Evolutionary conservation across 1,139 yeast species (phyloP), one percentile per base, ranked within the genome.

Genomic region (Geotrichum candidum): DNA sequence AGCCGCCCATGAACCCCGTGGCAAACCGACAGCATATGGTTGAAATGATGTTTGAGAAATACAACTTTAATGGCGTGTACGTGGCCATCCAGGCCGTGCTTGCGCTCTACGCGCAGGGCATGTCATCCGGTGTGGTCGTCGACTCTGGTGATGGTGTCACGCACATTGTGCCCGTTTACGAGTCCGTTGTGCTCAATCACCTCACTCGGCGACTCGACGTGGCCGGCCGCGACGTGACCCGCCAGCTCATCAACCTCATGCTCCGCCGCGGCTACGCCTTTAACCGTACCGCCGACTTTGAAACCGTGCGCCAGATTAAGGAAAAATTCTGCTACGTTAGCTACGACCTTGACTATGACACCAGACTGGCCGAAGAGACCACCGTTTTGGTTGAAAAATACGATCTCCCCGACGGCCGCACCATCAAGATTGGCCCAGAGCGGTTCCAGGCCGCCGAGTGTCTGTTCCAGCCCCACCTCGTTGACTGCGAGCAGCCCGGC

Each of bases 401-500:
- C 74, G 97, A 94, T 76, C 82, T 95, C 66, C 99, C 99, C 13
- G 99, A 94, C 76, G 99, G 99, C 60, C 84, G 99, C 76, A 85
- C 89, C 51, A 91, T 94, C 70, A 90, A 88, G 75, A 90, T 92
- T 56, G 98, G 99, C 3, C 89, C 95, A 45, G 99, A 94, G 77
- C 84, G 99, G 76, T 94, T 90, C 74, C 96, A 91, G 77, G 99
- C 99, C 2, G 97, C 99, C 48, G 99, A 94, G 77, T 94, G 99
- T 78, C 81, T 94, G 70, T 94, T 94, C 83, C 99, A 95, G 78
- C 99, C 99, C 60, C 86, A 87, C 70, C 82, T 94, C 69, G 97
- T 94, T n/a, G 99, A 92, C 74, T 90, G 90, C 64, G 99, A 94
- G 78, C 97, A 91, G 74, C 96, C 96, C 1, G 99, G 99, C 69